phyloP scores from a whole-genome alignment of 129 eudicot genomes.

The Arctium minus region DNA sequence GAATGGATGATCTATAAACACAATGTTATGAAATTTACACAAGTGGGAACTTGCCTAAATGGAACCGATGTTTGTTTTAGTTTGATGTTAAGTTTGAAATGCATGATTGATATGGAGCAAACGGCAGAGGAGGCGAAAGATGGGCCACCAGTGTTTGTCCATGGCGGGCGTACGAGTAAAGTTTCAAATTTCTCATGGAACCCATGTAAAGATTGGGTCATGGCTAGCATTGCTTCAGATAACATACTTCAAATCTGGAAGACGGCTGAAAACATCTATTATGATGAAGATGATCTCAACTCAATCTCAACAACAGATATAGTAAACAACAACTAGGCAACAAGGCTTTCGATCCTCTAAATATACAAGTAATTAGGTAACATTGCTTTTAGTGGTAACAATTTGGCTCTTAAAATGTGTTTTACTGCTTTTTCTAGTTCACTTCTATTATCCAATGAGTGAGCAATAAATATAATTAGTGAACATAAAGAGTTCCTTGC shows the following conservation, averaged over 20 bases:
- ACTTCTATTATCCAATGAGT: not conserved
- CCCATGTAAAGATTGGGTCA: constrained; percentile 78
- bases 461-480: not conserved
- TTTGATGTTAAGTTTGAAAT: not conserved
- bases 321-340: not conserved
- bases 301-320: not conserved
- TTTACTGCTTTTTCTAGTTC: not conserved
- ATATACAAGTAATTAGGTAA: not conserved
- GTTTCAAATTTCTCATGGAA: constrained; percentile 81
- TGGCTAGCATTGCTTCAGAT: constrained; percentile 74
- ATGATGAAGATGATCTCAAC: constrained; percentile 61
- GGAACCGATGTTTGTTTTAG: not conserved
- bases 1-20: too few relatives aligned
- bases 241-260: constrained; percentile 79
- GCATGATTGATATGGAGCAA: constrained; percentile 62
- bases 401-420: not conserved
- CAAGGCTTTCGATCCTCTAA: not conserved
- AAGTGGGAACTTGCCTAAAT: not conserved
- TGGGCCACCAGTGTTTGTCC: constrained; percentile 84
- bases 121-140: constrained; percentile 73
- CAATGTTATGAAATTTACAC: too few relatives aligned
- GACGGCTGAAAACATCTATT: constrained; percentile 81
- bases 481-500: not conserved
- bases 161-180: constrained; percentile 78
- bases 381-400: not conserved